Evolutionary conservation across 2,329 filamentous ascomycete species (phyloP), one percentile per base, ranked within the genome.

Genomic region (Colletotrichum agaves): DNA sequence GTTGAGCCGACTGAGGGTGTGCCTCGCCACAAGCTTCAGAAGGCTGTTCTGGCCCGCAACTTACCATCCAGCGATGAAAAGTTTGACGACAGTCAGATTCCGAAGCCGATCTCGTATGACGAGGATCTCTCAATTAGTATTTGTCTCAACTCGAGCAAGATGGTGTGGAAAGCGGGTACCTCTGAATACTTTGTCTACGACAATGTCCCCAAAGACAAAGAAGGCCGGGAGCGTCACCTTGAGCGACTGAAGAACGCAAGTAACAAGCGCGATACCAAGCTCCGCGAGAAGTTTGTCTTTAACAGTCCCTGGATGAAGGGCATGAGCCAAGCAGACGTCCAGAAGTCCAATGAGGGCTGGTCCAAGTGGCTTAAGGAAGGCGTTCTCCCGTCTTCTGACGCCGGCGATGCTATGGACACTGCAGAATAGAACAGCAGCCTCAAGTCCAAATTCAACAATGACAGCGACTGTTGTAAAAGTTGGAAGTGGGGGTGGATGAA

Each of bases 1-100:
- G 87, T 94, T 23, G 93, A 97, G 75, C 92, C 93, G 2, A 99
- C 96, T 0, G 93, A 96, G 78, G 92, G 92, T 13, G 86, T 96
- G 3, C 82, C 86, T 6, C 84, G 90, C 56, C 85, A 85, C 5
- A 87, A 87, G 53, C 84, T 93, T 74, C 88, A 87, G 69, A 91
- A 89, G 79, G 86, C 89, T 4, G 88, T 94, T 65, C 83, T 95
- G 15, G 86, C 88, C 57, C 90, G 92, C 65, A 94, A 92, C 77
- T 81, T 93, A 41, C 90, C 90, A 0, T 81, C 83, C 71, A 75
- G 85, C 65, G 87, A 92, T 65, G 84, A 85, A 41, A 87, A 90
- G 60, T 86, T 89, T 4, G 88, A 91, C 53, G 88, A 89, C 39
- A 87, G 89, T 50, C 83, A 85, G 64, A 86, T 86, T 49, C 87